These are phyloP conservation scores for Geotrichum aggregatum DNA, from an alignment of 1,139 yeast genomes.

Conservation along the genomic window DNA sequence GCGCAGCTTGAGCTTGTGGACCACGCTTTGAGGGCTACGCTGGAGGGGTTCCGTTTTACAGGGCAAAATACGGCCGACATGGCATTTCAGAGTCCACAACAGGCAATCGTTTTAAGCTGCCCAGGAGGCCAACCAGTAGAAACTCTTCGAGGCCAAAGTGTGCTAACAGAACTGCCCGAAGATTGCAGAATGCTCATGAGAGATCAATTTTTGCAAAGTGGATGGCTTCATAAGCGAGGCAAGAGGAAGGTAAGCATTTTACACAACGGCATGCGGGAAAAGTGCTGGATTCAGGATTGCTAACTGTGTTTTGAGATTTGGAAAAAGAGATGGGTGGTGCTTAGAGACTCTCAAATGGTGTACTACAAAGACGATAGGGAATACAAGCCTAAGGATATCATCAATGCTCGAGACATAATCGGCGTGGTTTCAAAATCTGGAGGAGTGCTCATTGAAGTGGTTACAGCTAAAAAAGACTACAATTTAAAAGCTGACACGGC, in stretches of 20 bases:
- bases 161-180: no score
- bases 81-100: no score
- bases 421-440: conserved; percentile 35
- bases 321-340: conserved; percentile 56
- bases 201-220: conserved; percentile 27
- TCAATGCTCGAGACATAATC: conserved; percentile 40
- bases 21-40: no score
- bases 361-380: conserved; percentile 58
- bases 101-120: no score
- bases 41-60: no score
- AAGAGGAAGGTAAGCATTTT: conserved; percentile 23
- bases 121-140: no score
- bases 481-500: conserved; percentile 44
- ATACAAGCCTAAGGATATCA: conserved; percentile 52
- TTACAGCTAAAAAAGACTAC: conserved; percentile 42
- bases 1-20: no score
- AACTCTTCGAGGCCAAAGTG: no score
- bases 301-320: conserved; percentile 35
- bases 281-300: background rate
- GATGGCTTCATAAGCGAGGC: conserved; percentile 37
- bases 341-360: conserved; percentile 52
- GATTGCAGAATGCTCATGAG: no score
- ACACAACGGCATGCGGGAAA: no score
- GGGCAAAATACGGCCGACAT: no score
- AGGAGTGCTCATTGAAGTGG: conserved; percentile 37